These are phyloP conservation scores for Salinomyces thailandicus DNA, from an alignment of 2,329 filamentous ascomycete genomes.

Conservation along the genomic window DNA sequence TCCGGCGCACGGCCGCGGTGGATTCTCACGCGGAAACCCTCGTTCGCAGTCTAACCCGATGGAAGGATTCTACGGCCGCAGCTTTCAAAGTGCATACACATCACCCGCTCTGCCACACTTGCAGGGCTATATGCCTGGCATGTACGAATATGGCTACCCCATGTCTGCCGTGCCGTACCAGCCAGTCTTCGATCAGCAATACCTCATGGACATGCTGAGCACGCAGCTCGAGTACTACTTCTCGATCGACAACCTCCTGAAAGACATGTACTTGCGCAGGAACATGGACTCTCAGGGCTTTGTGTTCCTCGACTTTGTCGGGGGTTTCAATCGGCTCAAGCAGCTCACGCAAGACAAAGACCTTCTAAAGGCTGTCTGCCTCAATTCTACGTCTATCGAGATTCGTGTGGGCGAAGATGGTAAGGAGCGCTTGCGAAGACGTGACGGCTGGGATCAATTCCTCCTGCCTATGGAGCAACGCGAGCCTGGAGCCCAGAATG, in stretches of 20 bases:
- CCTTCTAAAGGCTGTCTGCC: constrained; percentile 63
- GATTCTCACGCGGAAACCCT: constrained; percentile 38
- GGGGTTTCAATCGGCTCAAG: constrained; percentile 77
- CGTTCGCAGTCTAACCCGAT: constrained; percentile 54
- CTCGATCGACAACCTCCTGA: constrained; percentile 88
- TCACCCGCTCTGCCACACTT: constrained; percentile 31
- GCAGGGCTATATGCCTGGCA: constrained; percentile 41
- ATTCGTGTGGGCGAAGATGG: constrained; percentile 65
- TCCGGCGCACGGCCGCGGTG: constrained; percentile 29
- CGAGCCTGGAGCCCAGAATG: constrained; percentile 61
- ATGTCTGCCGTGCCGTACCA: constrained; percentile 44
- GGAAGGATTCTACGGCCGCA: constrained; percentile 39
- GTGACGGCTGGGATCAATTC: constrained; percentile 70
- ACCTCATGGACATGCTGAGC: constrained; percentile 47
- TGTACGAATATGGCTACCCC: constrained; percentile 35
- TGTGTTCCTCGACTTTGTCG: constrained; percentile 67
- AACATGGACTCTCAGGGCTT: constrained; percentile 96
- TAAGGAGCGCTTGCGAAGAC: constrained; percentile 64
- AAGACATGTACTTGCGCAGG: constrained; percentile 76
- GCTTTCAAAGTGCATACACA: constrained; percentile 17
- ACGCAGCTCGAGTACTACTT: constrained; percentile 81
- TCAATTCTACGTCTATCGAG: constrained; percentile 62
- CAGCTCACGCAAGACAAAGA: constrained; percentile 61
- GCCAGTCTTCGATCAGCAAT: constrained; percentile 48
- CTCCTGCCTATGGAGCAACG: constrained; percentile 62